Conservation (phyloP, 495 filamentous ascomycete genomes). For the Penicillium parvum region DNA sequence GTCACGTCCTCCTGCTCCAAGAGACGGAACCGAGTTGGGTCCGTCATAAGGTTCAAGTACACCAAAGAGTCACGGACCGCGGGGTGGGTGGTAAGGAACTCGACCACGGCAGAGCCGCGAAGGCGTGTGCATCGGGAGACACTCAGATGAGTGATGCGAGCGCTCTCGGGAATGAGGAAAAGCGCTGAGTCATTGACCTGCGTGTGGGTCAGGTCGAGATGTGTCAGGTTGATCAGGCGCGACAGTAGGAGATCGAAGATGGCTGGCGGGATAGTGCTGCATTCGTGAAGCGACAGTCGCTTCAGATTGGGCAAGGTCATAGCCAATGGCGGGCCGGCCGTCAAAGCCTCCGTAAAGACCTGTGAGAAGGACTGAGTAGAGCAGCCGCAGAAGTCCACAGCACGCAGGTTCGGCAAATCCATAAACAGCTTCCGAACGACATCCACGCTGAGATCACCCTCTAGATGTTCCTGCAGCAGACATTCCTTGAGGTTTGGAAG, state of each 20-base stretch:
- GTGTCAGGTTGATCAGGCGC: slow-evolving; percentile 64
- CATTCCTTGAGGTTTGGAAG: slow-evolving; percentile 77
- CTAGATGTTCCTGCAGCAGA: slow-evolving; percentile 76
- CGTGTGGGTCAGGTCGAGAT: slow-evolving; percentile 77
- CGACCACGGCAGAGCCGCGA: slow-evolving; percentile 60
- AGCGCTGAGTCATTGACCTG: slow-evolving; percentile 72
- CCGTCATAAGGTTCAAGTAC: slow-evolving; percentile 71
- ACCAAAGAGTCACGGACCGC: slow-evolving; percentile 61
- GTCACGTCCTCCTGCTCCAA: slow-evolving; percentile 62
- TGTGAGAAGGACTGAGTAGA: slow-evolving; percentile 66
- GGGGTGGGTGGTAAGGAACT: slow-evolving; percentile 70
- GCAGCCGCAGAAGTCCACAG: slow-evolving; percentile 76
- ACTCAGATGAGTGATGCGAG: slow-evolving; percentile 74
- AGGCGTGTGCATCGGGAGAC: slow-evolving; percentile 71
- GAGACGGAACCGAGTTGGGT: slow-evolving; percentile 68
- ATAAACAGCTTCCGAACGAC: slow-evolving; percentile 70
- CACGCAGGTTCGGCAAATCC: slow-evolving; percentile 60
- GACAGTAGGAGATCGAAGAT: slow-evolving; percentile 70
- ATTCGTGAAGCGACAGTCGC: slow-evolving; percentile 77
- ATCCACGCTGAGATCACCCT: slow-evolving; percentile 66
- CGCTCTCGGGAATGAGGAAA: slow-evolving; percentile 64
- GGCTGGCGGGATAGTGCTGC: slow-evolving; percentile 63
- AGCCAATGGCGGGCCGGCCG: slow-evolving; percentile 38
- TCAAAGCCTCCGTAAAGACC: slow-evolving; percentile 50
- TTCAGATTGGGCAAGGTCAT: slow-evolving; percentile 53